Evolutionary conservation across 148 eudicot species (phyloP), one percentile per base, ranked within the genome.

Genomic region (Rhododendron mucronatum): DNA sequence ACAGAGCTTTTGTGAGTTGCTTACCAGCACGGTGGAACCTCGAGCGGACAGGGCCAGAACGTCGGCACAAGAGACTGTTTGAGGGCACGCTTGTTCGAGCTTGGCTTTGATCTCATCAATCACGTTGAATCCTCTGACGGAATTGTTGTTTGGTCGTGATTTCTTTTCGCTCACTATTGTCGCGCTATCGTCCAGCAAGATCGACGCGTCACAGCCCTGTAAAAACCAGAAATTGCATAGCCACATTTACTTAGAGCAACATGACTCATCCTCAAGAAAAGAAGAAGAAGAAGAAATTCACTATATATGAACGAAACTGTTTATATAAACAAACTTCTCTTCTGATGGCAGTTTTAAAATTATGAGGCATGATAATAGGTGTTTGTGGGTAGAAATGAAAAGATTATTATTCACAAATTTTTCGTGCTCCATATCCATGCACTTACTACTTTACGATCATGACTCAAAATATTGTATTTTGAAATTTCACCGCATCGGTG

Each of bases 181-280:
- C 11, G 86, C n/a, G 7, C 89, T 91, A 81, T 96, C 92, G 53
- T 96, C 99, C 84, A 96, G 84, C 78, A 96, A 84, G 2, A 96
- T 88, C 0, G 98, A 96, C 79, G 96, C 98, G 81, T 96, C 99
- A 81, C 99, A 96, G 20, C 99, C 99, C 99, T 96, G 76, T 26
- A 63, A 81, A n/a, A 18, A 14, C 20, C 61, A 55, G 61, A 55
- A 35, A 11, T 33, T 37, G 18, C n/a, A 57, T 4, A 21, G 11
- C 14, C 33, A 67, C 33, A n/a, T 26, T n/a, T 61, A 21, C 10
- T 61, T 28, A 37, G 44, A 75, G 45, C 21, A 12, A 37, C 51
- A 48, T 48, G 51, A 48, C 45, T 41, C 45, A 41, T 41, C 45
- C 45, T 41, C 45, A 6, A 47, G 50, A 47, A 47, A 47, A 47